A percentile compares a stretch with the other conserved stretches of the same genome.
Conservation (phyloP, 2,329 filamentous ascomycete genomes). For the Chaetomium sp. region DNA sequence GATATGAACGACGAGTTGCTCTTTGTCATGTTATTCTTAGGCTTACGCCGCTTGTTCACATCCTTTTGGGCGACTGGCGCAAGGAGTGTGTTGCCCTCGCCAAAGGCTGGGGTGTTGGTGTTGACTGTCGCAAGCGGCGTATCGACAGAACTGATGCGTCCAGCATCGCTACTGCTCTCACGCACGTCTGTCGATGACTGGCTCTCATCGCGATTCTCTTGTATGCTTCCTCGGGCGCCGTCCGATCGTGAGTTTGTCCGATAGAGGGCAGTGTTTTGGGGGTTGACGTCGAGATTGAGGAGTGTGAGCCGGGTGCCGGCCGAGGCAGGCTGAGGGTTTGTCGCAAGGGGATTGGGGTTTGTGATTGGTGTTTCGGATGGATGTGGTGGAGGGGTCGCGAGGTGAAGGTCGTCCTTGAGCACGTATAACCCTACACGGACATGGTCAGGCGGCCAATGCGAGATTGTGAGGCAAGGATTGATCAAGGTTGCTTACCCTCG, state of each 20-base stretch:
- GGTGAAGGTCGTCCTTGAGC: conserved; percentile 81
- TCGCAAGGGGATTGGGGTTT: conserved; percentile 87
- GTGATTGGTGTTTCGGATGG: conserved; percentile 83
- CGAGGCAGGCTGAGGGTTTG: conserved; percentile 74
- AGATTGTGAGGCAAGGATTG: background rate
- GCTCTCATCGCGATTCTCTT: conserved; percentile 56
- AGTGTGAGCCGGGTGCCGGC: conserved; percentile 79
- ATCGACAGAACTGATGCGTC: conserved; percentile 48
- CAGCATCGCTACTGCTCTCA: conserved; percentile 45
- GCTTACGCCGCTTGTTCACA: conserved; percentile 76
- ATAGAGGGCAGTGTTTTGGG: conserved; percentile 48
- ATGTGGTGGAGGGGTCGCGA: conserved; percentile 91
- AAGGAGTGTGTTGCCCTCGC: conserved; percentile 75
- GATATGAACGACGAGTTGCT: conserved; percentile 98
- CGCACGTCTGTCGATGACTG: conserved; percentile 55
- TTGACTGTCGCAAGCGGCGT: conserved; percentile 35
- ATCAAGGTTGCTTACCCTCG: conserved; percentile 56
- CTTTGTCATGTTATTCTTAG: conserved; percentile 97
- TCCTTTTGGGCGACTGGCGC: conserved; percentile 59
- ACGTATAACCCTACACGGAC: conserved; percentile 67
- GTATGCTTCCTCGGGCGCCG: conserved; percentile 44
- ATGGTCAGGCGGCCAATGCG: background rate
- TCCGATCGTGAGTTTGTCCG: conserved; percentile 45
- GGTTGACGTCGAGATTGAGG: conserved; percentile 60
- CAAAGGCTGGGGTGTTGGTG: conserved; percentile 62